Conservation (phyloP, 106 monocot species). For the Amphibolis antarctica region DNA sequence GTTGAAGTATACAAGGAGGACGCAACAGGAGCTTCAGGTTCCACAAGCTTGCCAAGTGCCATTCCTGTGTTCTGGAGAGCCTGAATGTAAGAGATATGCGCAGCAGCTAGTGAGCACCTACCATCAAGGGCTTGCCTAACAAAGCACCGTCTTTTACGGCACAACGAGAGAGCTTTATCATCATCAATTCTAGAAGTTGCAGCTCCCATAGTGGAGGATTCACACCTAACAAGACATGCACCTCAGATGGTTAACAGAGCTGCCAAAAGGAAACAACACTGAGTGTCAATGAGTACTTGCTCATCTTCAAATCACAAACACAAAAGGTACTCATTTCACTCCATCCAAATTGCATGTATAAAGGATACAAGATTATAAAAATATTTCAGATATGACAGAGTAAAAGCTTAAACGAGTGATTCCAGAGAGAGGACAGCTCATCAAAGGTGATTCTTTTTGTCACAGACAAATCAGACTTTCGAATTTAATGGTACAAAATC, state of each 20-base stretch:
- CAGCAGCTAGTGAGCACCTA: constrained; percentile 53
- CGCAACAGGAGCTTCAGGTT: constrained; percentile 38
- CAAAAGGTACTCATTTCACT: too few relatives aligned
- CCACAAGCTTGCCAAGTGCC: constrained; percentile 60
- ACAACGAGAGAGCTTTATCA: constrained; percentile 70
- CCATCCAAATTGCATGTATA: too few relatives aligned
- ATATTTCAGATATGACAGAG: too few relatives aligned
- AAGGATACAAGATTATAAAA: too few relatives aligned
- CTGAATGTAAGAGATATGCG: constrained; percentile 71
- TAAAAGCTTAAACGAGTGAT: too few relatives aligned
- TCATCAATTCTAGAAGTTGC: constrained; percentile 62
- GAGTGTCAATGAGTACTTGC: too few relatives aligned
- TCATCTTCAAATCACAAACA: too few relatives aligned
- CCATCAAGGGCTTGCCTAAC: constrained; percentile 76
- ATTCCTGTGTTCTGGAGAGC: constrained; percentile 69
- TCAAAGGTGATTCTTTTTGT: too few relatives aligned
- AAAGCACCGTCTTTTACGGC: constrained; percentile 67
- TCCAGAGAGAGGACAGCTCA: too few relatives aligned
- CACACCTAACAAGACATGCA: neutral
- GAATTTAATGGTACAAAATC: too few relatives aligned
- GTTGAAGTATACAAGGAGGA: constrained; percentile 61
- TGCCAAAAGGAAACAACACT: too few relatives aligned
- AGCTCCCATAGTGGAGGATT: constrained; percentile 43
- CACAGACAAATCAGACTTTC: too few relatives aligned
- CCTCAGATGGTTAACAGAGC: neutral